Evolutionary conservation across 768 basidiomycete species (phyloP).

Genomic region (Leccinum aurantiacum): DNA sequence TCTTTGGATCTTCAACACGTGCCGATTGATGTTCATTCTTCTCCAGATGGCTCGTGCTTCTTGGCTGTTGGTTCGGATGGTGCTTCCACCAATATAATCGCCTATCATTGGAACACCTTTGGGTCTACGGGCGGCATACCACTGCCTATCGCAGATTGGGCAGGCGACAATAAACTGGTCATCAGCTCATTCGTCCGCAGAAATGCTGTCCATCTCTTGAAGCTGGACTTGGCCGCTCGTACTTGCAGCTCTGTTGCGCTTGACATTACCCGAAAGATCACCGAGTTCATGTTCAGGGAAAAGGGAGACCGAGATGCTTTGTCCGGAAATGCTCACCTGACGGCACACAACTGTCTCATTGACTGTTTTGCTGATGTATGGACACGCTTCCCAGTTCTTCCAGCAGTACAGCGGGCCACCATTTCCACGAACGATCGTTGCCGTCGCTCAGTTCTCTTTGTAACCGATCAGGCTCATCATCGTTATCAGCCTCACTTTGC

Average conservation of each 20-base stretch:
- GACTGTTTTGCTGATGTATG: constrained; percentile 58
- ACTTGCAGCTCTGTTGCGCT: constrained; percentile 46
- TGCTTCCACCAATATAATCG: constrained; percentile 26
- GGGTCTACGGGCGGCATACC: constrained; percentile 48
- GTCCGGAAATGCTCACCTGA: constrained; percentile 19
- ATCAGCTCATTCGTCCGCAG: constrained; percentile 49
- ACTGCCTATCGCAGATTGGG: constrained; percentile 34
- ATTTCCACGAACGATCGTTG: constrained; percentile 35
- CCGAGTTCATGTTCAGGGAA: constrained; percentile 58
- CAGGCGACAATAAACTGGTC: constrained; percentile 25
- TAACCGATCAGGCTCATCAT: constrained; percentile 38
- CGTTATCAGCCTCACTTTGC: constrained; percentile 43
- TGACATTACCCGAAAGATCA: constrained; percentile 54
- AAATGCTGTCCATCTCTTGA: constrained; percentile 43
- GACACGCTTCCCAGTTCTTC: constrained; percentile 58
- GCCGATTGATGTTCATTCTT: constrained; percentile 40
- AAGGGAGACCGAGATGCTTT: constrained; percentile 31
- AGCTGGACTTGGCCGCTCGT: constrained; percentile 35
- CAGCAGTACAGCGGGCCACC: constrained; percentile 47
- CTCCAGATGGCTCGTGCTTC: constrained; percentile 59
- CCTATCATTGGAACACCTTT: constrained; percentile 60
- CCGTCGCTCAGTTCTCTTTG: constrained; percentile 41
- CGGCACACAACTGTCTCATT: constrained; percentile 48
- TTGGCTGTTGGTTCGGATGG: constrained; percentile 32
- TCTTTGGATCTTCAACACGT: constrained; percentile 38